Conservation (phyloP, 192 early-diverging fungal genomes). For the Spinellus fusiger region DNA sequence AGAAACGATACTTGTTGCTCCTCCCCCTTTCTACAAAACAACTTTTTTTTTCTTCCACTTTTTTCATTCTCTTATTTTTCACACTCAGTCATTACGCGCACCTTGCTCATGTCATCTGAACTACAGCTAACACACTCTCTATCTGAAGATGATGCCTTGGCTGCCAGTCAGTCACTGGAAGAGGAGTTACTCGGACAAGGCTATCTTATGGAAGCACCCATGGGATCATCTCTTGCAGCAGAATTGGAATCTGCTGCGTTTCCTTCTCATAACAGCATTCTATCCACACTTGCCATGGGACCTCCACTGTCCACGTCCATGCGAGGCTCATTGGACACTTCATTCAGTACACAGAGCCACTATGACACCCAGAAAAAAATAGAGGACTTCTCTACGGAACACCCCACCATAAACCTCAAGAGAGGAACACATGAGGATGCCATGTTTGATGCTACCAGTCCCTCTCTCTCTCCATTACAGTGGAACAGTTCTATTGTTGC, state of each 20-base stretch:
- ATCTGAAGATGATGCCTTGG: slow-evolving; percentile 26
- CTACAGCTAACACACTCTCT: slow-evolving; percentile 9
- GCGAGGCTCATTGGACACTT: not conserved
- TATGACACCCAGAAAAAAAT: not conserved
- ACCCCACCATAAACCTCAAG: not conserved
- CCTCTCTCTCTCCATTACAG: slow-evolving; percentile 25
- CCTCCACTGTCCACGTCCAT: not conserved
- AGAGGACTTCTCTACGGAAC: not conserved
- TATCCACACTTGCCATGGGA: slow-evolving; percentile 1
- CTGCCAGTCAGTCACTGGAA: slow-evolving; percentile 24
- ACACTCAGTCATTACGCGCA: not conserved
- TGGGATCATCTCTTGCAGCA: slow-evolving; percentile 32
- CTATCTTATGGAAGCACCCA: slow-evolving; percentile 16
- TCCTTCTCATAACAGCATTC: not conserved
- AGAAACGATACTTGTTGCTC: not conserved
- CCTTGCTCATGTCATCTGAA: slow-evolving; percentile 10
- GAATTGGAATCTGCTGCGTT: slow-evolving; percentile 28
- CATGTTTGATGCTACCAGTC: slow-evolving; percentile 3
- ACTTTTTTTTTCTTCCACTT: not conserved
- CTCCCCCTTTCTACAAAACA: too few species aligned
- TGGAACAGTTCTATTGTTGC: slow-evolving; percentile 12
- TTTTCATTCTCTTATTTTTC: not conserved
- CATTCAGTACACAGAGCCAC: not conserved
- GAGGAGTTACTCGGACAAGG: slow-evolving; percentile 34
- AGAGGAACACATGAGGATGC: not conserved